These are phyloP conservation scores for Cercis canadensis DNA, from an alignment of 306 rosid species.

Conservation along the genomic window DNA sequence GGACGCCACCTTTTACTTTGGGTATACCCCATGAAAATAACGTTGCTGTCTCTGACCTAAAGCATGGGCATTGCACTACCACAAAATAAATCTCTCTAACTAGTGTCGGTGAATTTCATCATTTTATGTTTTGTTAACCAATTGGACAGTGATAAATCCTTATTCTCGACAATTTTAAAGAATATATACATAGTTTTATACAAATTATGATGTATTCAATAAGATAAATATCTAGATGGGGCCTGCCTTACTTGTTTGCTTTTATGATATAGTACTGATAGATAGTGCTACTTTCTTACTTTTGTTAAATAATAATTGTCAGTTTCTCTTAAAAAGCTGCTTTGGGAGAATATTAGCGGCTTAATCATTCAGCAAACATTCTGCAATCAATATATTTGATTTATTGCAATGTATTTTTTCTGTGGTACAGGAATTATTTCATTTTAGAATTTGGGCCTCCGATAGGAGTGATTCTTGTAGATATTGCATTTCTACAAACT, in stretches of 20 bases:
- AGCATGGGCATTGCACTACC: slow-evolving; percentile 16
- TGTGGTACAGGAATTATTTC: no score
- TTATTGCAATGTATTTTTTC: neutral
- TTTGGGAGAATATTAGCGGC: neutral
- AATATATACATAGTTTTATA: no score
- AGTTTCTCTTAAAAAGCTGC: neutral
- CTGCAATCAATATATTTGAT: neutral
- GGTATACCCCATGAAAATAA: slow-evolving; percentile 19
- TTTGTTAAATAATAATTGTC: neutral
- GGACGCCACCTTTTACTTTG: slow-evolving; percentile 22
- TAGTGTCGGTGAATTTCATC: slow-evolving; percentile 49
- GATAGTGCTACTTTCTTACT: neutral
- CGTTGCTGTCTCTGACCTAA: slow-evolving; percentile 33
- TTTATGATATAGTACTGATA: no score
- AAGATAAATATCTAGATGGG: no score
- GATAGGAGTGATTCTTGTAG: no score
- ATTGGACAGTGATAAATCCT: no score
- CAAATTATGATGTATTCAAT: no score
- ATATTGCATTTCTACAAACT: no score
- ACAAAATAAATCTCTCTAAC: neutral
- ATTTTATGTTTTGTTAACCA: no score
- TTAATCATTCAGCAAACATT: neutral
- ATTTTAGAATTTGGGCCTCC: no score
- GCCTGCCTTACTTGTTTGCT: no score
- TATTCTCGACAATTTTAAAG: no score